Evolutionary conservation across 768 basidiomycete species (phyloP), one percentile per base, ranked within the genome.

Genomic region (Tephrocybe rancida): DNA sequence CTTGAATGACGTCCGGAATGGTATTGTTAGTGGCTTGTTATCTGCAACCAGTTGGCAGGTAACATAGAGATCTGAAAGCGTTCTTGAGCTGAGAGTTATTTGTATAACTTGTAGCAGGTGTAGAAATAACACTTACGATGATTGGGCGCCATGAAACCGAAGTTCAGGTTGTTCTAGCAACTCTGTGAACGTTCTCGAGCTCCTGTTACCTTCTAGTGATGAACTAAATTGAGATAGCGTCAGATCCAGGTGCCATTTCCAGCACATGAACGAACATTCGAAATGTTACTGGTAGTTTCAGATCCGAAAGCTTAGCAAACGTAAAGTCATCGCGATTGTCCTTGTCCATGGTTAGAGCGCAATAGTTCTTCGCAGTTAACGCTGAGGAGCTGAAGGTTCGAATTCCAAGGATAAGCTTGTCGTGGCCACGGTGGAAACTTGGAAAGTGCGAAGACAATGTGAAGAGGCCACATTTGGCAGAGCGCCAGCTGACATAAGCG

Each of bases 41-140:
- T 97, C 93, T 10, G 93, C 90, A 55, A 92, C 80, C 14, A 99
- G 85, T 66, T 96, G 92, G 66, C 92, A 89, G 10, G 91, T 93
- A 48, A 98, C 89, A 71, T 93, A 96, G 52, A 98, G 82, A 72
- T 98, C 97, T 66, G 95, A 91, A 60, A 89, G 83, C 13, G 84
- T 86, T 59, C 94, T 97, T 73, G 58, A 68, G 59, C 60, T 54
- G 45, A 58, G 55, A 50, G 60, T 73, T 66, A 70, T 69, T n/a
- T 70, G 58, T 56, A 50, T 39, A 49, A 58, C 50, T 50, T 50
- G 61, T 24, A 51, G 44, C 29, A 55, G 29, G 54, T 56, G 62
- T 18, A 42, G 39, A 44, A 26, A 30, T 32, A 41, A 27, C 24
- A 70, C 84, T 67, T 71, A 93, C 90, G 83, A 79, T 56, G 86